phyloP scores from a whole-genome alignment of 441 rosid genomes.

The Brassica balearica region DNA sequence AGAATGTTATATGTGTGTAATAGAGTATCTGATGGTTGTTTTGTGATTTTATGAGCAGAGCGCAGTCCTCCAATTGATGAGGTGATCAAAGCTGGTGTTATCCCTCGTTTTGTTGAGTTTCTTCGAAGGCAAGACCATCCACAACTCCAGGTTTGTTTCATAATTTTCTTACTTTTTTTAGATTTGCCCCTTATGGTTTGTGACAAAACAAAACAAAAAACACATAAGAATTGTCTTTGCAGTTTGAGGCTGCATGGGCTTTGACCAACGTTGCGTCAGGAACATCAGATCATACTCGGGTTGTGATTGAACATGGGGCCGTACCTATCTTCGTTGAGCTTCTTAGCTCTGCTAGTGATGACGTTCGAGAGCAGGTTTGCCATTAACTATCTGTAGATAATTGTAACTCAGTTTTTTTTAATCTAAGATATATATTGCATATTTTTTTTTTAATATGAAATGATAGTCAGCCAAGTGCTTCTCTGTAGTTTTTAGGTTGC shows the following conservation, averaged over 20 bases:
- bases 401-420: background rate
- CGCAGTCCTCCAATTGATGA: constrained; percentile 80
- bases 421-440: background rate
- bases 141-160: constrained; percentile 58
- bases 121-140: constrained; percentile 67
- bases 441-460: background rate
- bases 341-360: constrained; percentile 59
- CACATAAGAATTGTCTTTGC: constrained; percentile 25
- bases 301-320: constrained; percentile 64
- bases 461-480: constrained; percentile 14
- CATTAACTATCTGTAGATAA: background rate
- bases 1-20: background rate
- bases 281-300: constrained; percentile 64
- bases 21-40: constrained; percentile 22
- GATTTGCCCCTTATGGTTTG: background rate
- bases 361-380: constrained; percentile 66
- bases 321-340: constrained; percentile 68
- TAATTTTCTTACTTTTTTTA: constrained; percentile 4
- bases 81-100: constrained; percentile 72
- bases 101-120: constrained; percentile 75
- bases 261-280: constrained; percentile 70
- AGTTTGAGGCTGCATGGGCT: constrained; percentile 78
- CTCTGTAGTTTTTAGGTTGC: constrained; percentile 12
- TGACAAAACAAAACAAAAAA: background rate
- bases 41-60: constrained; percentile 48